Evolutionary conservation across 164 flowering plant genomes (phyloP).

Genomic region (Hamamelis virginiana): DNA sequence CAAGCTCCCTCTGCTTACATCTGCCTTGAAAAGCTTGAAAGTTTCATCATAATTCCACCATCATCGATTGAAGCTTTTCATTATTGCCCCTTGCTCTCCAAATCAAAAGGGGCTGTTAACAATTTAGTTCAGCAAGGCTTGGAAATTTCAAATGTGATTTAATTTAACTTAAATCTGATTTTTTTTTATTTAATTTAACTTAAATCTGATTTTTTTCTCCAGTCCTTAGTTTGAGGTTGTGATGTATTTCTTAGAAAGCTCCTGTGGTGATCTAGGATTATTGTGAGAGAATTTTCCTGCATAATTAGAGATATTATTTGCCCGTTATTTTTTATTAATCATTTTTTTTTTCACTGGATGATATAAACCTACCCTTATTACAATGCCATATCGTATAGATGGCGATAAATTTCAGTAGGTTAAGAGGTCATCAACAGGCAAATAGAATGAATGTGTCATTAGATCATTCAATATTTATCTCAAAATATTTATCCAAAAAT

Average conservation of each 20-base stretch:
- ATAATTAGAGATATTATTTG: not conserved
- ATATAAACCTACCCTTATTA: too few species aligned
- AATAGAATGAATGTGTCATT: too few species aligned
- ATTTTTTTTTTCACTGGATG: too few species aligned
- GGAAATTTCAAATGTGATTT: not conserved
- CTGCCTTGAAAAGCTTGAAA: conserved; percentile 67
- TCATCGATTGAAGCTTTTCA: not conserved
- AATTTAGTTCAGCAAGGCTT: not conserved
- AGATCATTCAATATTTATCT: too few species aligned
- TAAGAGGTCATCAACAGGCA: too few species aligned
- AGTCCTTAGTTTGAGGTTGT: not conserved
- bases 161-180: too few species aligned
- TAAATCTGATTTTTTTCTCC: not conserved
- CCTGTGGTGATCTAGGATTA: not conserved
- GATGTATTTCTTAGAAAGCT: not conserved
- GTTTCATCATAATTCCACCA: conserved; percentile 25
- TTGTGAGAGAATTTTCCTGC: not conserved
- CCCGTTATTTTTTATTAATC: too few species aligned
- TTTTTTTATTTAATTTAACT: not conserved
- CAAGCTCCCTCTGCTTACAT: conserved; percentile 60
- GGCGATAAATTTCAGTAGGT: too few species aligned
- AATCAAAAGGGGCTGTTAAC: not conserved
- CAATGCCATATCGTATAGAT: too few species aligned
- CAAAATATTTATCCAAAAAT: too few species aligned
- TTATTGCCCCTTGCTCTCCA: not conserved